Percentiles rank a stretch among this genome's conserved stretches.
These are phyloP conservation scores for Murraya koenigii DNA, from an alignment of 345 rosid genomes.

Conservation along the genomic window DNA sequence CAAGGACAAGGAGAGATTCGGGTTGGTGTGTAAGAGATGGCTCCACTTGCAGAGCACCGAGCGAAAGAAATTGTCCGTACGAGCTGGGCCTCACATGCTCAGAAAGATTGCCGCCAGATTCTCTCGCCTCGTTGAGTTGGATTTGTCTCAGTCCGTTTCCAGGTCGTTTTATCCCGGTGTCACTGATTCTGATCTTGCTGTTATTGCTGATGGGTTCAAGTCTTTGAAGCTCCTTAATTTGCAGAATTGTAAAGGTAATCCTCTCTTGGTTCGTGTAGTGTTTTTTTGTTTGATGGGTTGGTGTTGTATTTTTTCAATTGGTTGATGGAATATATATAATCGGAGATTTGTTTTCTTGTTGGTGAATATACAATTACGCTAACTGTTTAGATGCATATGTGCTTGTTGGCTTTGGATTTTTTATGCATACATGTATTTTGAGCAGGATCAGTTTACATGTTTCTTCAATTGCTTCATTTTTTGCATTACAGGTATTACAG, in stretches of 20 bases:
- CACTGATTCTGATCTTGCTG: conserved; percentile 79
- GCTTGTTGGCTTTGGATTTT: neutral
- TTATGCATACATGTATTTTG: neutral
- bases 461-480: neutral
- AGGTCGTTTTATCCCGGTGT: conserved; percentile 90
- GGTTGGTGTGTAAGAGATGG: conserved; percentile 95
- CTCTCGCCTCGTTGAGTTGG: conserved; percentile 63
- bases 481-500: conserved; percentile 64
- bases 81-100: conserved; percentile 95
- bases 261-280: neutral
- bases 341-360: neutral
- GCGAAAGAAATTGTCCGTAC: conserved; percentile 81
- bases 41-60: conserved; percentile 78
- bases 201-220: conserved; percentile 65
- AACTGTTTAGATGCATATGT: neutral
- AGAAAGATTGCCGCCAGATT: conserved; percentile 78
- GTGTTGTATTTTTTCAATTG: neutral
- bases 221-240: conserved; percentile 56
- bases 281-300: neutral
- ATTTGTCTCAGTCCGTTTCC: conserved; percentile 88
- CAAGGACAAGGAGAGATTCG: conserved; percentile 78
- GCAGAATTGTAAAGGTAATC: conserved; percentile 68
- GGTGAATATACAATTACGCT: neutral
- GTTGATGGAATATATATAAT: neutral
- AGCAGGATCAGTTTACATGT: neutral